phyloP scores from a whole-genome alignment of 2,329 filamentous ascomycete species.

The Colletotrichum sansevieriae region DNA sequence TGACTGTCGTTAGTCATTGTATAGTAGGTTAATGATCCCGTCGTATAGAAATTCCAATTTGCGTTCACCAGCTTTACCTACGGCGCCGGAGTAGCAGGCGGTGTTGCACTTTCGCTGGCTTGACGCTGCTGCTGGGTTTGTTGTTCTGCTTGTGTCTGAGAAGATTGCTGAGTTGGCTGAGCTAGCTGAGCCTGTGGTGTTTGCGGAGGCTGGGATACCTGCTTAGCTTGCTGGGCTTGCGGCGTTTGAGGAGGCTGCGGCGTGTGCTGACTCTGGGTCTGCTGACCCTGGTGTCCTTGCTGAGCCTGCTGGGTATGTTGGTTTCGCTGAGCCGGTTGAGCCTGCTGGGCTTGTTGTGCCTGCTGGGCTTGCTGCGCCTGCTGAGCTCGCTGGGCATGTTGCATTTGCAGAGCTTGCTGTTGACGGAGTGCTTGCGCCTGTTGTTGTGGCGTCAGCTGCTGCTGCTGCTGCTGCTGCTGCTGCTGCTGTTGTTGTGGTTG shows the following conservation, averaged over 20 bases:
- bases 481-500: constrained; percentile 52
- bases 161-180: constrained; percentile 47
- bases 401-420: constrained; percentile 43
- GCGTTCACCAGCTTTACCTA: constrained; percentile 3
- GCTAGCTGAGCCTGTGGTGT: constrained; percentile 46
- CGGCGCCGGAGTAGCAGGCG: constrained; percentile 45
- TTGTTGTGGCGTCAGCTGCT: constrained; percentile 19
- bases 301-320: constrained; percentile 48
- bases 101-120: constrained; percentile 56
- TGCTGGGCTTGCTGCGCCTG: constrained; percentile 43
- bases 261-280: constrained; percentile 39
- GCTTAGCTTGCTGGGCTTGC: constrained; percentile 43
- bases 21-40: neutral
- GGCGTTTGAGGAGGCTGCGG: constrained; percentile 42
- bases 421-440: constrained; percentile 5
- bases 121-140: constrained; percentile 50
- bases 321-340: constrained; percentile 34
- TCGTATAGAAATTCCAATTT: neutral
- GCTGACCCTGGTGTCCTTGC: constrained; percentile 45
- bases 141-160: constrained; percentile 42
- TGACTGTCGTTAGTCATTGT: neutral
- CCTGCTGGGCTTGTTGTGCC: constrained; percentile 47
- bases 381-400: constrained; percentile 45
- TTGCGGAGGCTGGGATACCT: constrained; percentile 41
- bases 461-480: constrained; percentile 1